These are phyloP conservation scores for Panicum miliaceum DNA, from an alignment of 176 grass and related monocot species.

Conservation along the genomic window DNA sequence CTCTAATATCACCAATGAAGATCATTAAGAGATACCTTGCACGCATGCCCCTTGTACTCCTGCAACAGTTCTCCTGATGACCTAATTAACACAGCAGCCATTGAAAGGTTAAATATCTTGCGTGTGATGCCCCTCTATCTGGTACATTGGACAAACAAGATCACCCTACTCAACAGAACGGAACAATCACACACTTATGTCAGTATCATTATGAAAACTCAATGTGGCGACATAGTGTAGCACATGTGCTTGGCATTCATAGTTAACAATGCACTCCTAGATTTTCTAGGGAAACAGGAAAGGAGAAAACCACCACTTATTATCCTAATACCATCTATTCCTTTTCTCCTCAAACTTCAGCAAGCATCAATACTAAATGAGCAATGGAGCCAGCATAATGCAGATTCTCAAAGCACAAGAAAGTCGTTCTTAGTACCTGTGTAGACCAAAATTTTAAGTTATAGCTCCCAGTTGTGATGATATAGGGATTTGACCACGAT, in stretches of 20 bases:
- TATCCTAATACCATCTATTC: background rate
- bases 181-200: background rate
- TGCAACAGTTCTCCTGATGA: constrained; percentile 83
- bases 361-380: background rate
- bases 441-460: background rate
- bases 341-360: background rate
- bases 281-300: background rate
- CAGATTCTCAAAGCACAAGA: background rate
- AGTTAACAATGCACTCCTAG: constrained; percentile 1
- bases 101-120: background rate
- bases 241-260: background rate
- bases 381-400: background rate
- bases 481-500: constrained; percentile 4
- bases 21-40: constrained; percentile 64
- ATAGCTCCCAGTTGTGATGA: background rate
- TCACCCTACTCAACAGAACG: background rate
- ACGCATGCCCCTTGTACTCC: constrained; percentile 90
- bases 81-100: constrained; percentile 51
- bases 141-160: background rate
- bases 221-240: background rate
- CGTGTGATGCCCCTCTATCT: background rate
- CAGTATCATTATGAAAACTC: background rate
- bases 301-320: background rate
- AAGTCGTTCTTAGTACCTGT: background rate
- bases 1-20: constrained; percentile 15